Evolutionary conservation across 441 rosid genomes (phyloP).

Genomic region (Hura crepitans): DNA sequence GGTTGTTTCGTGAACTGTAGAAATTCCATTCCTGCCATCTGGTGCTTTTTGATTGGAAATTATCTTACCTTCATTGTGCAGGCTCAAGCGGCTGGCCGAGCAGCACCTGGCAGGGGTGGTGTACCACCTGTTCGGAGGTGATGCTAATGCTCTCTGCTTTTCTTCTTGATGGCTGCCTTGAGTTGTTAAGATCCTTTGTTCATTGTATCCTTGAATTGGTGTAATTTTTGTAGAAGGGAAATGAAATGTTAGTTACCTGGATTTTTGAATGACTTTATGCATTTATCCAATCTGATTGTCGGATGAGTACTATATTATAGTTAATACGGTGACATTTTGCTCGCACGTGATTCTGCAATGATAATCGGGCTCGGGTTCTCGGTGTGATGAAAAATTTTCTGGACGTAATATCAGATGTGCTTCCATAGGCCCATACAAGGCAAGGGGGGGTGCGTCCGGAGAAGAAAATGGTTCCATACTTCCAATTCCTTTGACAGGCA

Average conservation of each 20-base stretch:
- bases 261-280: constrained; percentile 9
- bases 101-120: constrained; percentile 65
- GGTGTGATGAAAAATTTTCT: no score
- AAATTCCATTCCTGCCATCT: neutral
- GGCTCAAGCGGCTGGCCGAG: constrained; percentile 79
- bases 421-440: no score
- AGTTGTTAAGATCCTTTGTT: constrained; percentile 16
- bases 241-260: constrained; percentile 5
- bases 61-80: constrained; percentile 24
- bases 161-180: constrained; percentile 14
- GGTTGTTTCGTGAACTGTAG: neutral
- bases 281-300: constrained; percentile 4
- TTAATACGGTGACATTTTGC: no score
- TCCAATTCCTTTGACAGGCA: no score
- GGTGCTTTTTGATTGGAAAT: constrained; percentile 2
- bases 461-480: no score
- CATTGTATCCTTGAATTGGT: constrained; percentile 6
- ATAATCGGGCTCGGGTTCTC: no score
- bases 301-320: no score
- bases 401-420: no score
- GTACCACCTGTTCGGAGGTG: constrained; percentile 76
- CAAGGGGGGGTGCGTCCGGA: no score
- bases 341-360: no score
- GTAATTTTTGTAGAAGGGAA: neutral
- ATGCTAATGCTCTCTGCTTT: constrained; percentile 16